These are phyloP conservation scores for Malus hybrid DNA, from an alignment of 331 rosid species.

Conservation along the genomic window DNA sequence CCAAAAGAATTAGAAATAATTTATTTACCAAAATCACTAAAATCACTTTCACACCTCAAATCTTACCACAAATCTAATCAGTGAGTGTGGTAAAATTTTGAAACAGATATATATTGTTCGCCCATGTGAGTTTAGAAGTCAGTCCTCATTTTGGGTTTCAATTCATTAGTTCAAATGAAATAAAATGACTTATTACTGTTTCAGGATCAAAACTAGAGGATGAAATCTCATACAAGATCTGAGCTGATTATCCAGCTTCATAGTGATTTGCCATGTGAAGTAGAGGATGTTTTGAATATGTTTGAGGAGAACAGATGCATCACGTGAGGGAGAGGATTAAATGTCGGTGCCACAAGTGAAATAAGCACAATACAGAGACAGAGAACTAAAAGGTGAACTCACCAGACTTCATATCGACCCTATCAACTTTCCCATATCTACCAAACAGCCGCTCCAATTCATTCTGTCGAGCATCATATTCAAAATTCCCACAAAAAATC, in stretches of 20 bases:
- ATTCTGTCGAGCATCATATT: constrained; percentile 80
- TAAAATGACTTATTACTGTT: not conserved
- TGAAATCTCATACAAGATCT: not conserved
- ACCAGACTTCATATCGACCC: constrained; percentile 99
- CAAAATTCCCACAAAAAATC: constrained; percentile 91
- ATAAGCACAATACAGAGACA: not conserved
- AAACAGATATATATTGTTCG: not conserved
- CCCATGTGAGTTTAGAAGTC: not conserved
- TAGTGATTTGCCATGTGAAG: not conserved
- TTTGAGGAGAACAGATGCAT: not conserved
- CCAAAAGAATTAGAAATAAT: not conserved
- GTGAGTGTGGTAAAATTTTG: not conserved
- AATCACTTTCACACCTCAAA: not conserved
- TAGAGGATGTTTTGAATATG: not conserved
- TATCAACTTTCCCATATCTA: constrained; percentile 92
- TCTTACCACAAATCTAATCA: not conserved
- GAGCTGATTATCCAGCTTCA: not conserved
- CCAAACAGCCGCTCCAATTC: constrained; percentile 91
- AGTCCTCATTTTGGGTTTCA: not conserved
- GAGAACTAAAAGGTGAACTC: constrained; percentile 19
- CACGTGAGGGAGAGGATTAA: not conserved
- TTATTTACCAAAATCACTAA: not conserved
- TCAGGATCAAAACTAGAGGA: not conserved
- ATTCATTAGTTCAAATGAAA: not conserved
- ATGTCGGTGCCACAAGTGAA: not conserved